Conservation (phyloP, 306 rosid genomes). For the Styphnolobium japonicum region DNA sequence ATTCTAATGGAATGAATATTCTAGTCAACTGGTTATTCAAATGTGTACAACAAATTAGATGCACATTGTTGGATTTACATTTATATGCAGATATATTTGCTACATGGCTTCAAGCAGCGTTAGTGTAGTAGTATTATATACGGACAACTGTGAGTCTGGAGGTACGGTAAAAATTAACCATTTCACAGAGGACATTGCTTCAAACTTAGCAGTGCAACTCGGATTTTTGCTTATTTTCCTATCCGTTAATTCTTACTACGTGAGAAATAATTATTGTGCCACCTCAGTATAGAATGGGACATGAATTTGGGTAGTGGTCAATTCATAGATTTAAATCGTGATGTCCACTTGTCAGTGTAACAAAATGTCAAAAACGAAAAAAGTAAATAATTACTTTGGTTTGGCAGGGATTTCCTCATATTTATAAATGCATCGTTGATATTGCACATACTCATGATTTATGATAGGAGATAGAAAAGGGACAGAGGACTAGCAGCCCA, state of each 20-base stretch:
- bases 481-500: background rate
- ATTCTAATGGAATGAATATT: slow-evolving; percentile 6
- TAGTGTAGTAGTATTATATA: background rate
- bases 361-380: background rate
- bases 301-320: background rate
- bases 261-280: background rate
- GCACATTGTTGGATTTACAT: too few relatives aligned
- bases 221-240: background rate
- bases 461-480: background rate
- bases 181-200: background rate
- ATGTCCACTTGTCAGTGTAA: background rate
- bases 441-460: background rate
- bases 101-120: background rate
- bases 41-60: background rate
- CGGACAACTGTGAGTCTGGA: background rate
- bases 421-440: background rate
- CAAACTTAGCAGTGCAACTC: background rate
- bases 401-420: background rate
- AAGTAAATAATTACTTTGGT: background rate
- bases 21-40: background rate
- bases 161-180: background rate
- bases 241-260: background rate
- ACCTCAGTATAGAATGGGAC: background rate
- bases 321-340: background rate
- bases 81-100: background rate